phyloP scores from a whole-genome alignment of 2,329 filamentous ascomycete genomes.

The Zasmidium citrigriseum region DNA sequence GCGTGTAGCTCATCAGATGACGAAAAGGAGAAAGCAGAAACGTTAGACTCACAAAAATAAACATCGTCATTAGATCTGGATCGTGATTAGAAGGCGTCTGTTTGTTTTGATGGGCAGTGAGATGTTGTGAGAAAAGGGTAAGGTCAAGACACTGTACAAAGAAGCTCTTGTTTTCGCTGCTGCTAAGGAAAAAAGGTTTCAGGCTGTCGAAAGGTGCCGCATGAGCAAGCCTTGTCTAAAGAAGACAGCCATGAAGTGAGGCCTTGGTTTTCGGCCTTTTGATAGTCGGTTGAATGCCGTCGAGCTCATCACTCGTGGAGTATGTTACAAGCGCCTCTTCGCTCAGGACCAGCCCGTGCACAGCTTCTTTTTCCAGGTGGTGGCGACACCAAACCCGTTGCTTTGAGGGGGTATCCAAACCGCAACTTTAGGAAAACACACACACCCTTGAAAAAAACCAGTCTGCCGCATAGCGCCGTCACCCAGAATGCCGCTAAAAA shows the following conservation, averaged over 20 bases:
- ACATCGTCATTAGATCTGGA: neutral
- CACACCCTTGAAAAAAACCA: neutral
- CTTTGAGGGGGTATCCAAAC: neutral
- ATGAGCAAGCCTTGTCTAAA: neutral
- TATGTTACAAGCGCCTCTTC: slow-evolving; percentile 9
- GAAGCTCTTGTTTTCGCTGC: neutral
- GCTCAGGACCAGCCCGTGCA: slow-evolving; percentile 7
- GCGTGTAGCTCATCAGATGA: too few relatives aligned
- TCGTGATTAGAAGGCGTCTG: neutral
- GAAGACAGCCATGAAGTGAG: neutral
- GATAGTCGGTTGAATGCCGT: slow-evolving; percentile 2
- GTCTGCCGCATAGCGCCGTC: neutral
- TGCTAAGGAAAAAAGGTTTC: slow-evolving; percentile 1
- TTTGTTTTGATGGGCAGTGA: neutral
- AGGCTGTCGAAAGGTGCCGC: slow-evolving; percentile 2
- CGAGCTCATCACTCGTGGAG: slow-evolving; percentile 7
- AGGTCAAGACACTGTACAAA: neutral
- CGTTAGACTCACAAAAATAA: too few relatives aligned
- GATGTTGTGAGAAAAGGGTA: neutral
- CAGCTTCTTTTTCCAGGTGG: neutral
- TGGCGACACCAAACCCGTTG: slow-evolving; percentile 2
- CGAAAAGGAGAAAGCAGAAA: too few relatives aligned
- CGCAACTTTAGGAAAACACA: neutral
- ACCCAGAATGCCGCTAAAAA: neutral
- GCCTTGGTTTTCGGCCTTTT: neutral